Percentiles rank a stretch among this genome's conserved stretches.
Conservation (phyloP, 1,139 yeast genomes). For the Hemisphaericaspora lyxosophila region DNA sequence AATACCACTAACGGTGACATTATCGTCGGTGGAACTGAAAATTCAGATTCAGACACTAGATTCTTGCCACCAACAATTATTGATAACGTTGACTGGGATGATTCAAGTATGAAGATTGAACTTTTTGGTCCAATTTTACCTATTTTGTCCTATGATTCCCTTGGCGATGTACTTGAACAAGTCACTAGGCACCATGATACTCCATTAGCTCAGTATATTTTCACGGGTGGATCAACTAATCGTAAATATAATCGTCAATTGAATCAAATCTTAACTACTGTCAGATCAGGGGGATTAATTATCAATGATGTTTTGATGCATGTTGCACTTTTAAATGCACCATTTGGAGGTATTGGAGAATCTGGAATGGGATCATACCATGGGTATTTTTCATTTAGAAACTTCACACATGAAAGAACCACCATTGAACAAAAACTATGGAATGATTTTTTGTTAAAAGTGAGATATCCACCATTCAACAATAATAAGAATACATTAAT, state of each 20-base stretch:
- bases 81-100: slow-evolving; percentile 60
- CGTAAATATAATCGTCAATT: slow-evolving; percentile 47
- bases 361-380: slow-evolving; percentile 86
- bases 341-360: slow-evolving; percentile 89
- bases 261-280: slow-evolving; percentile 46
- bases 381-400: slow-evolving; percentile 68
- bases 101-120: slow-evolving; percentile 73
- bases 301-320: slow-evolving; percentile 77
- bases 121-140: slow-evolving; percentile 88
- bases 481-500: slow-evolving; percentile 32
- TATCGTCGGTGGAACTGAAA: slow-evolving; percentile 56
- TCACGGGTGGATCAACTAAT: slow-evolving; percentile 46
- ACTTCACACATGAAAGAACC: slow-evolving; percentile 77
- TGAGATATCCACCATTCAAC: slow-evolving; percentile 71
- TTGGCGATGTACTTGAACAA: slow-evolving; percentile 47
- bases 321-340: slow-evolving; percentile 67
- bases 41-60: slow-evolving; percentile 40
- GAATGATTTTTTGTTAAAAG: slow-evolving; percentile 56
- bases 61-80: slow-evolving; percentile 77
- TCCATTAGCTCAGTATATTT: slow-evolving; percentile 85
- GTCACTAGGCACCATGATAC: slow-evolving; percentile 64
- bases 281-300: slow-evolving; percentile 74
- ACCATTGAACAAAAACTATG: slow-evolving; percentile 66
- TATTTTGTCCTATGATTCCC: slow-evolving; percentile 52
- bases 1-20: slow-evolving; percentile 56